Evolutionary conservation across 73 alveolate genomes (phyloP), one percentile per base, ranked within the genome.

Genomic region (Symbiodinium pilosum): DNA sequence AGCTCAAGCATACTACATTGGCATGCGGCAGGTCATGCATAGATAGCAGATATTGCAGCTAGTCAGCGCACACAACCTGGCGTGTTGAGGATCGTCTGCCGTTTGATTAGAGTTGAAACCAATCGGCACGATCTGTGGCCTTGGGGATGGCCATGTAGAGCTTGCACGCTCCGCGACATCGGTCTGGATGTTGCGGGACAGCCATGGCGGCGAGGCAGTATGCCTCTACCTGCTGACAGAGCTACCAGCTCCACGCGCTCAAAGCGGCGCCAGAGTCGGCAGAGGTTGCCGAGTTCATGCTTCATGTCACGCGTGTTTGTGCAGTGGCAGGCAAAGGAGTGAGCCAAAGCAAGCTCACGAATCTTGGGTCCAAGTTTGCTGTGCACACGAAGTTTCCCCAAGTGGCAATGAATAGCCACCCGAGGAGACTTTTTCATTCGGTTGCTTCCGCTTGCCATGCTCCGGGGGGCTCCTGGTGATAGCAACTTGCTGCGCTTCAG

Each of bases 271-370:
- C 77, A 64, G 28, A 64, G 77, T 32, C 30, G n/a, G n/a, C 18
- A 0, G 0, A 5, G 26, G 71, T 21, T 12, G 0, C n/a, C 16
- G 18, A 3, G 34, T 18, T 1, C 77, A 0, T 59, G 59, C 59
- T 47, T 47, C 59, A 6, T 14, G 14, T 64, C 36, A 16, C 34
- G 28, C 75, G 36, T 56, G 38, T 36, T 64, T 64, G 41, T 6
- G 77, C 59, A 47, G 59, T 47, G 14, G 38, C 77, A 64, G 77
- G 77, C 77, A 47, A 6, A 47, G 77, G 77, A 26, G 77, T 64
- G 77, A 64, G 77, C 21, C 77, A 64, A 64, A 64, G 77, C 77
- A 24, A 64, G 85, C 85, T 71, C 85, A 71, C 85, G 43, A 71
- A 7, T 16, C 77, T 20, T 9, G 77, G 75, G 9, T 0, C 18